phyloP scores from a whole-genome alignment of 1,284 basidiomycete species.

The Neotropicomus parvogracilis region DNA sequence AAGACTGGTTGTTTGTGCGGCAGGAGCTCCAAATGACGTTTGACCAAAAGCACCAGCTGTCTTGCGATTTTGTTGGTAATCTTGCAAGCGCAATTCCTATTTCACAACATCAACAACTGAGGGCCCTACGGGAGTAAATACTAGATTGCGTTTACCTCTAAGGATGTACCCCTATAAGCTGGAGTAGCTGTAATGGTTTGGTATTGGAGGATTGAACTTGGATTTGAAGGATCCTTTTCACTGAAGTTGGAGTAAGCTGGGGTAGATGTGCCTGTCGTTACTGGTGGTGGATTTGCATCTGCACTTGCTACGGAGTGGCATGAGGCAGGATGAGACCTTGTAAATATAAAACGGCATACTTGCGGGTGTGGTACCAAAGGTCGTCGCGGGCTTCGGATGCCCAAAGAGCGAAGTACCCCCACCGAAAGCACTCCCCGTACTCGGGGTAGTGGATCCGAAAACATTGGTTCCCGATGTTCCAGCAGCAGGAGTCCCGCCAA shows the following conservation, averaged over 20 bases:
- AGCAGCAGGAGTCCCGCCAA: slow-evolving; percentile 27
- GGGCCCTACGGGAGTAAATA: slow-evolving; percentile 4
- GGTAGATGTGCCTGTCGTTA: slow-evolving; percentile 62
- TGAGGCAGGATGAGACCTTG: slow-evolving; percentile 13
- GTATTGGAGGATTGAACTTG: slow-evolving; percentile 51
- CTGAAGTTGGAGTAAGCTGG: slow-evolving; percentile 50
- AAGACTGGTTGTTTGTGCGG: slow-evolving; percentile 27
- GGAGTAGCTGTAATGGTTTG: slow-evolving; percentile 75
- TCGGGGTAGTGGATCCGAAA: slow-evolving; percentile 42
- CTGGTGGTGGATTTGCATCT: slow-evolving; percentile 39
- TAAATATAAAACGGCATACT: slow-evolving; percentile 27
- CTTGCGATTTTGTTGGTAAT: slow-evolving; percentile 74
- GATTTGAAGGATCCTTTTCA: slow-evolving; percentile 57
- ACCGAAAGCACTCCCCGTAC: slow-evolving; percentile 43
- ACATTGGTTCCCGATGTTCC: slow-evolving; percentile 36
- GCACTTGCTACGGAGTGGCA: slow-evolving; percentile 26
- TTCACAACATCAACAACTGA: slow-evolving; percentile 3
- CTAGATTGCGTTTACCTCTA: slow-evolving; percentile 49
- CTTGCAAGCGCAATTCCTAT: slow-evolving; percentile 71
- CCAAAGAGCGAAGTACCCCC: slow-evolving; percentile 41
- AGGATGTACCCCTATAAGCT: slow-evolving; percentile 63
- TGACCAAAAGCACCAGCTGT: slow-evolving; percentile 53
- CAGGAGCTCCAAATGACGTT: slow-evolving; percentile 31
- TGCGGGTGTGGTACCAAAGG: slow-evolving; percentile 44
- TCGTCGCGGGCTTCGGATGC: slow-evolving; percentile 46